Evolutionary conservation across 306 rosid species (phyloP).

Genomic region (Cicer arietinum): DNA sequence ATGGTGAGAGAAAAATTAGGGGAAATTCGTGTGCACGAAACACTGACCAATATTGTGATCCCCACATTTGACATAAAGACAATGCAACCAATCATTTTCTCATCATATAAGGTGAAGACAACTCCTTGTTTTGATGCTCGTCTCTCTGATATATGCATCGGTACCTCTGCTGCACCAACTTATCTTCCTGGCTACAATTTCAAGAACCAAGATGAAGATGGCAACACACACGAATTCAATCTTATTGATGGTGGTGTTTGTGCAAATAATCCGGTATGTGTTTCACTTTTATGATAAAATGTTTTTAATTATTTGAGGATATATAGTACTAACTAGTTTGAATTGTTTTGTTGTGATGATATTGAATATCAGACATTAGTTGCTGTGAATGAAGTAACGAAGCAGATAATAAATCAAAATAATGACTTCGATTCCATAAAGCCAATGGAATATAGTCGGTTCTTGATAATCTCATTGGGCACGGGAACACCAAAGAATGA

Average conservation of each 20-base stretch:
- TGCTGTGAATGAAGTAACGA: slow-evolving; percentile 47
- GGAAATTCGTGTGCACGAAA: slow-evolving; percentile 54
- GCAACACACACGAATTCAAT: slow-evolving; percentile 52
- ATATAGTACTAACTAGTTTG: background rate
- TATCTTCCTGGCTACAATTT: slow-evolving; percentile 59
- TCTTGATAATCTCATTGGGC: slow-evolving; percentile 52
- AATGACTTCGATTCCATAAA: slow-evolving; percentile 47
- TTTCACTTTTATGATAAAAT: too few species aligned
- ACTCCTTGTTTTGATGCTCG: slow-evolving; percentile 48
- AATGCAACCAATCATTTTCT: slow-evolving; percentile 57
- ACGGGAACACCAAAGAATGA: slow-evolving; percentile 49
- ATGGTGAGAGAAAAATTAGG: slow-evolving; percentile 63
- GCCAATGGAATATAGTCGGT: slow-evolving; percentile 45
- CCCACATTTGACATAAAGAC: slow-evolving; percentile 59
- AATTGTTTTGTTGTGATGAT: slow-evolving; percentile 31
- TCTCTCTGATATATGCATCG: slow-evolving; percentile 60
- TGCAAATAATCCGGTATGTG: slow-evolving; percentile 65
- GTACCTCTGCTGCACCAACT: slow-evolving; percentile 67
- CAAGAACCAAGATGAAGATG: slow-evolving; percentile 40
- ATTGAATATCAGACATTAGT: slow-evolving; percentile 37
- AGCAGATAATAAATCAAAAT: slow-evolving; percentile 33
- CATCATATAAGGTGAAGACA: slow-evolving; percentile 47
- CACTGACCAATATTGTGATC: slow-evolving; percentile 71
- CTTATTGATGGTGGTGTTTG: slow-evolving; percentile 72
- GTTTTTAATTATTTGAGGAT: too few species aligned